Percentiles rank a stretch among this genome's conserved stretches.
Evolutionary conservation across 805 yeast genomes (phyloP).

Genomic region (Priceomyces fermenticarens): DNA sequence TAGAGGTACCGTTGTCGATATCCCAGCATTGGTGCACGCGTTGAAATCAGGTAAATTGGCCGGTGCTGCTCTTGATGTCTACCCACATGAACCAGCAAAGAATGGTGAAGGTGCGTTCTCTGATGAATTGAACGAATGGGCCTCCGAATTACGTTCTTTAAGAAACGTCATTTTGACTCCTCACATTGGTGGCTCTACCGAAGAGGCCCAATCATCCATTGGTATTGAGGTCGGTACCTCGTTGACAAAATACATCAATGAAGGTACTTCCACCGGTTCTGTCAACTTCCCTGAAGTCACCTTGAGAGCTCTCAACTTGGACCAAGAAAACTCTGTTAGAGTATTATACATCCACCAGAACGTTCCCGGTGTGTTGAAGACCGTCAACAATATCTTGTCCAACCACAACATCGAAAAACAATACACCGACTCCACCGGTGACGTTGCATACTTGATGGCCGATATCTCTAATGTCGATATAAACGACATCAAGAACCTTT

Average conservation of each 20-base stretch:
- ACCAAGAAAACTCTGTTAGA: slow-evolving; percentile 85
- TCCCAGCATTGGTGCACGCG: slow-evolving; percentile 89
- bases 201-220: slow-evolving; percentile 97
- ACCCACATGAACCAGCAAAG: slow-evolving; percentile 95
- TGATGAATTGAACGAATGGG: slow-evolving; percentile 76
- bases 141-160: slow-evolving; percentile 73
- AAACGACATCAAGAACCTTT: slow-evolving; percentile 78
- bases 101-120: slow-evolving; percentile 82
- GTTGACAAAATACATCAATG: slow-evolving; percentile 87
- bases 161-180: slow-evolving; percentile 93
- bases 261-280: slow-evolving; percentile 91
- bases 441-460: slow-evolving; percentile 96
- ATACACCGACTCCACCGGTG: slow-evolving; percentile 95
- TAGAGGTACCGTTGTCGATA: slow-evolving; percentile 96
- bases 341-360: slow-evolving; percentile 95
- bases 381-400: slow-evolving; percentile 93
- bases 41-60: slow-evolving; percentile 91
- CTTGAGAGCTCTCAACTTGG: slow-evolving; percentile 81
- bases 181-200: slow-evolving; percentile 98
- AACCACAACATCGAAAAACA: slow-evolving; percentile 97
- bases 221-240: slow-evolving; percentile 93
- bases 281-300: slow-evolving; percentile 99
- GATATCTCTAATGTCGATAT: slow-evolving; percentile 84
- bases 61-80: slow-evolving; percentile 96
- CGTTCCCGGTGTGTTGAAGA: slow-evolving; percentile 97